Evolutionary conservation across 2,329 filamentous ascomycete genomes (phyloP).

Genomic region (Tolypocladium guangdongense): DNA sequence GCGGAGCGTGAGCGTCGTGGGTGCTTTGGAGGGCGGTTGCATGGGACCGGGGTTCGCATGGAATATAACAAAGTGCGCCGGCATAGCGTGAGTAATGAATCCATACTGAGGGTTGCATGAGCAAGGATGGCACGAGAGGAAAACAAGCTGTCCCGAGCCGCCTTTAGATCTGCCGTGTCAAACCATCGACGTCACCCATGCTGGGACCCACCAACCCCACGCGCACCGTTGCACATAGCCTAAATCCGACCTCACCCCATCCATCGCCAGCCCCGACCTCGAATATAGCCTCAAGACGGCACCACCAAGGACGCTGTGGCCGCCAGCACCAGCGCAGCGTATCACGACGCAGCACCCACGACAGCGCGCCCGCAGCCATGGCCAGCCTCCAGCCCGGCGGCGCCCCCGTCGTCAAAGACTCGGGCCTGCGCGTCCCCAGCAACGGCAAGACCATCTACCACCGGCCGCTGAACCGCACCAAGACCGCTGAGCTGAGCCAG

Average conservation of each 20-base stretch:
- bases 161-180: not conserved
- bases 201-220: not conserved
- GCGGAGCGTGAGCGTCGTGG: not conserved
- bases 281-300: not conserved
- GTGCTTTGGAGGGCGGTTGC: not conserved
- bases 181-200: not conserved
- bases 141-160: not conserved
- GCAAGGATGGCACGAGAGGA: too few species aligned
- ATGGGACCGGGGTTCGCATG: too few species aligned
- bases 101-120: not conserved
- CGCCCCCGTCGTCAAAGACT: conserved; percentile 33
- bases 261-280: not conserved
- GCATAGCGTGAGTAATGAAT: not conserved
- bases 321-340: not conserved
- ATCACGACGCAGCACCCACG: not conserved
- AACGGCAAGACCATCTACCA: conserved; percentile 98
- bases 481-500: conserved; percentile 81
- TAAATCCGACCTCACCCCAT: not conserved
- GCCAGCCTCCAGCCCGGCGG: conserved; percentile 35
- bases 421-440: conserved; percentile 74
- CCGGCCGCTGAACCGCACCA: conserved; percentile 80
- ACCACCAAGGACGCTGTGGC: not conserved
- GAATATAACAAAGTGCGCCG: not conserved
- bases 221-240: not conserved
- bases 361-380: conserved; percentile 23